Evolutionary conservation across 768 basidiomycete genomes (phyloP), one percentile per base, ranked within the genome.

Genomic region (Boletus edulis): DNA sequence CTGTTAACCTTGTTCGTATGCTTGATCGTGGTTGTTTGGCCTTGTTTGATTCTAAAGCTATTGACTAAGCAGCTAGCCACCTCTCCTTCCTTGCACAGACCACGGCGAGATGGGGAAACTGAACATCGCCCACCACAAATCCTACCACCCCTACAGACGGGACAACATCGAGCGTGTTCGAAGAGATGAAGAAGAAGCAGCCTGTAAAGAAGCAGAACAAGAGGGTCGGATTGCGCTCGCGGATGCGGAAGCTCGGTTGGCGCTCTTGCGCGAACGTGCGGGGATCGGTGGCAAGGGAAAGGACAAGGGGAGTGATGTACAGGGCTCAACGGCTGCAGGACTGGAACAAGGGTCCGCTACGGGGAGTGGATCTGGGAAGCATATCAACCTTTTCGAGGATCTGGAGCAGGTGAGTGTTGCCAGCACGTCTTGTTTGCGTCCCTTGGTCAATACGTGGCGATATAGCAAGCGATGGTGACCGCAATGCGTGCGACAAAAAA

Each of bases 91-190:
- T 22, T 61, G 44, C 18, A 12, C 17, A 2, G 11, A 8, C 50
- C 9, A 24, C 3, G 12, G 11, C 12, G 14, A 29, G 2, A 59
- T 55, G 58, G 58, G 58, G 27, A 59, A 60, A 65, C 79, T 93
- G 22, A 91, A 91, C 67, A 92, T 93, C 68, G 91, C 91, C 13
- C 91, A 93, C 69, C 91, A 92, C 76, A 94, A 94, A 67, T 91
- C 89, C 1, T 93, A 93, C 69, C 91, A 94, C 60, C 91, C 91
- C 0, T 93, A 93, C 66, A 75, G 91, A 38, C 72, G 85, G 41
- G 91, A 94, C 67, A 94, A 94, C 64, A 89, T 93, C 55, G 89
- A 91, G 55, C 81, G 81, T 18, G 89, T 94, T 2, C 75, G 84
- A n/a, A 72, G 66, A 54, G 91, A 94, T 79, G 91, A 94, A 72